Evolutionary conservation across 2,329 filamentous ascomycete genomes (phyloP), one percentile per base, ranked within the genome.

Genomic region (Boeremia exigua): DNA sequence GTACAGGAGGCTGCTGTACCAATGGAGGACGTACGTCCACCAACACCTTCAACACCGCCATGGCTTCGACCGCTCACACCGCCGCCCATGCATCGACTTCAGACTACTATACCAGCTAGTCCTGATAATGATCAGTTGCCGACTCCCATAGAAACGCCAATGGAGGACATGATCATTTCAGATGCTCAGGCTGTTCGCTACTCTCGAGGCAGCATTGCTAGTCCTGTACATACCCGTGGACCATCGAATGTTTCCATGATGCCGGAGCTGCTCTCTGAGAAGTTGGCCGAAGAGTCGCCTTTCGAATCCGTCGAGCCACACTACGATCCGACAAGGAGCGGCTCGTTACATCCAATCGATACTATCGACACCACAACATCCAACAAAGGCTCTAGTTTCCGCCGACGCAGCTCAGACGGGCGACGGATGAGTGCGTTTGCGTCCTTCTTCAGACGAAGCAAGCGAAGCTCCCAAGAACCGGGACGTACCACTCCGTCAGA

Each of bases 391-490:
- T 62, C 66, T 6, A 66, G 57, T 30, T 64, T 68, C 48, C 54
- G 64, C 38, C 56, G 70, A 34, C 69, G 72, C 32, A 75, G 73
- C 53, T 75, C 72, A 34, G 73, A 75, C 40, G 67, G 70, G 53
- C 67, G 63, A 52, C 71, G 73, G 38, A 70, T 73, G 63, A 68
- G 69, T 33, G 60, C 71, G 46, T 75, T 74, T 63, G 66, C 73
- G 23, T 72, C 90, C 0, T 84, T 97, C 32, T 91, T 97, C 76
- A 86, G 85, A 66, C 89, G 79, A 67, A 80, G 77, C 80, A 84
- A 81, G 81, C 80, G 74, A 80, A 70, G 61, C 43, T 74, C 73
- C 9, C 65, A 72, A 49, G 84, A 78, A 75, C 86, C 75, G 70
- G 79, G 76, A 39, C 78, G 78, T 76, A 83, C 71, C 59, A 81